Evolutionary conservation across 2,329 filamentous ascomycete species (phyloP).

Genomic region (Diaporthe sp.): DNA sequence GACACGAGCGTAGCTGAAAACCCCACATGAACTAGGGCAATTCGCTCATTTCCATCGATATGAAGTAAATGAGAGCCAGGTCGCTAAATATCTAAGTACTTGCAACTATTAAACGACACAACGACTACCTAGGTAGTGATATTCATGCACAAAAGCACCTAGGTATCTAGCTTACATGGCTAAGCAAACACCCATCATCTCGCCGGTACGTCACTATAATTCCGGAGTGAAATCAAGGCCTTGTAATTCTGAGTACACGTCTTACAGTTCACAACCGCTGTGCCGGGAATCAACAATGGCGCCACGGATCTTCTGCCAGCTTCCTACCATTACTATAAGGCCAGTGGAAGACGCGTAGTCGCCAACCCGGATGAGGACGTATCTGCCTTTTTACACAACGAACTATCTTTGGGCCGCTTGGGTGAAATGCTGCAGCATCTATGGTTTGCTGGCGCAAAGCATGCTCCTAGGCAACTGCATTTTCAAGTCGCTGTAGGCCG

Average conservation of each 20-base stretch:
- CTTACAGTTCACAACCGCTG: background rate
- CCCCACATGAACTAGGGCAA: background rate
- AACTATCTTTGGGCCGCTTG: background rate
- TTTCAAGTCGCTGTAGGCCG: background rate
- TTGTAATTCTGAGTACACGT: background rate
- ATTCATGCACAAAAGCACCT: background rate
- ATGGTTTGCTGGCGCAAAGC: background rate
- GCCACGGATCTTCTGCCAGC: background rate
- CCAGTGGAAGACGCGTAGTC: background rate
- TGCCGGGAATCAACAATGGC: background rate
- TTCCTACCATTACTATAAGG: background rate
- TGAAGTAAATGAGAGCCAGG: background rate
- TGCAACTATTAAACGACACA: too few relatives aligned
- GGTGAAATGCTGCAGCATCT: background rate
- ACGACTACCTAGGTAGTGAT: background rate
- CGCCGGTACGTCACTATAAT: background rate
- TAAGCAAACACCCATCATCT: background rate
- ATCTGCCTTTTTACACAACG: background rate
- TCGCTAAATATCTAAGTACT: too few relatives aligned
- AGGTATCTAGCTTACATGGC: background rate
- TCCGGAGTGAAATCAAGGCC: accelerated
- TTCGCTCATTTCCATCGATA: background rate
- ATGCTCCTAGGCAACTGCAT: background rate
- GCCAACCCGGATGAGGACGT: background rate
- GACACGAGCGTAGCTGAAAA: background rate